A percentile compares a stretch with the other conserved stretches of the same genome.
Evolutionary conservation across 2,329 filamentous ascomycete species (phyloP).

Genomic region (Paecilomyces sp.): DNA sequence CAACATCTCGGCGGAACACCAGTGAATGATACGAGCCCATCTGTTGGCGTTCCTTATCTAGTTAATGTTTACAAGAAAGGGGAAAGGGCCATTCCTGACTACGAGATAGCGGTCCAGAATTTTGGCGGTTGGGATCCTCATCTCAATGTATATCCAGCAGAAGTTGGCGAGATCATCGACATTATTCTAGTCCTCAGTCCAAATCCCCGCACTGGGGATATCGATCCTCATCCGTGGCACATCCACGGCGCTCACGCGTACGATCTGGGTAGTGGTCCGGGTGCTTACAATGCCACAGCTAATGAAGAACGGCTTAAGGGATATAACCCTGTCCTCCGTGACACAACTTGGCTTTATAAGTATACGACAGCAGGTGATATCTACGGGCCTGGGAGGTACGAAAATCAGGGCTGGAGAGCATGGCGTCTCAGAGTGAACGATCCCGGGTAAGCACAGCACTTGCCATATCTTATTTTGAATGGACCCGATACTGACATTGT

Average conservation of each 20-base stretch:
- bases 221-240: conserved; percentile 41
- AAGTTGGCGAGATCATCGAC: conserved; percentile 40
- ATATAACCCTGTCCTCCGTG: conserved; percentile 35
- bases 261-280: conserved; percentile 41
- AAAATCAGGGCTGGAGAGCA: conserved; percentile 45
- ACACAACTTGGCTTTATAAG: conserved; percentile 50
- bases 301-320: conserved; percentile 35
- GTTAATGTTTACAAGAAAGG: conserved; percentile 38
- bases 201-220: conserved; percentile 14
- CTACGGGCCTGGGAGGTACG: conserved; percentile 26
- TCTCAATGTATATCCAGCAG: conserved; percentile 33
- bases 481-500: neutral
- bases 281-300: conserved; percentile 35
- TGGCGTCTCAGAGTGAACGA: conserved; percentile 51
- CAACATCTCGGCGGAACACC: conserved; percentile 36
- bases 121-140: conserved; percentile 35
- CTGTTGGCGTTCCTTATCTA: conserved; percentile 34
- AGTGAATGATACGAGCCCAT: conserved; percentile 34
- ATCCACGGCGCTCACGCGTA: conserved; percentile 40
- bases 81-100: conserved; percentile 32
- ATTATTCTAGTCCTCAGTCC: conserved; percentile 36
- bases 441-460: conserved; percentile 27
- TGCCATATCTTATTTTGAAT: neutral
- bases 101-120: conserved; percentile 30
- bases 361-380: conserved; percentile 41